These are phyloP conservation scores for Aspergillus tubingensis DNA, from an alignment of 2,329 filamentous ascomycete species.

Conservation along the genomic window DNA sequence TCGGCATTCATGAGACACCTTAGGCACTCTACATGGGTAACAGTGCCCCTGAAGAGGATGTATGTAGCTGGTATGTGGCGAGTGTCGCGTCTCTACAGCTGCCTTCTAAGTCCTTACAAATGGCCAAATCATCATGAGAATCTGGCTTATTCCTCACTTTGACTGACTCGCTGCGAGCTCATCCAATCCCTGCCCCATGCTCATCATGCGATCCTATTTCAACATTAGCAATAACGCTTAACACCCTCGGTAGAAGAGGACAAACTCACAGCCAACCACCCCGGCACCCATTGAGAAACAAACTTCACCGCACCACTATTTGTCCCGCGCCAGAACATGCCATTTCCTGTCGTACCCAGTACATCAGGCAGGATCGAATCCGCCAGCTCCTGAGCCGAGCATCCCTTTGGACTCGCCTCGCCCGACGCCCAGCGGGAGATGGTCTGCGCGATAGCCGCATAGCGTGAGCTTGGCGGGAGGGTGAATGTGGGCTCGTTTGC, in stretches of 20 bases:
- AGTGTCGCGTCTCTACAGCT: too few species aligned
- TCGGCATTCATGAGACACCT: too few species aligned
- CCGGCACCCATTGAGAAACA: constrained; percentile 11
- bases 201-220: not conserved
- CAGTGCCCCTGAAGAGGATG: too few species aligned
- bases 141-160: too few species aligned
- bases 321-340: constrained; percentile 13
- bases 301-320: constrained; percentile 7
- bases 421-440: constrained; percentile 17
- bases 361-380: constrained; percentile 13
- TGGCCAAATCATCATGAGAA: too few species aligned
- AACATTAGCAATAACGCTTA: not conserved
- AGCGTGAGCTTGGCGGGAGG: constrained; percentile 8
- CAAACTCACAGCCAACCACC: constrained; percentile 16
- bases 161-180: not conserved
- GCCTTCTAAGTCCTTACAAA: too few species aligned
- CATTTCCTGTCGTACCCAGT: constrained; percentile 5
- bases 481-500: constrained; percentile 8
- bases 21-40: too few species aligned
- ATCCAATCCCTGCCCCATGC: not conserved
- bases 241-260: not conserved
- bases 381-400: constrained; percentile 13
- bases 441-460: constrained; percentile 10
- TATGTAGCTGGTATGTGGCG: too few species aligned
- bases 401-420: constrained; percentile 10